Base-by-base conservation (phyloP, 2,329 filamentous ascomycete genomes). In the Septoria linicola region DNA sequence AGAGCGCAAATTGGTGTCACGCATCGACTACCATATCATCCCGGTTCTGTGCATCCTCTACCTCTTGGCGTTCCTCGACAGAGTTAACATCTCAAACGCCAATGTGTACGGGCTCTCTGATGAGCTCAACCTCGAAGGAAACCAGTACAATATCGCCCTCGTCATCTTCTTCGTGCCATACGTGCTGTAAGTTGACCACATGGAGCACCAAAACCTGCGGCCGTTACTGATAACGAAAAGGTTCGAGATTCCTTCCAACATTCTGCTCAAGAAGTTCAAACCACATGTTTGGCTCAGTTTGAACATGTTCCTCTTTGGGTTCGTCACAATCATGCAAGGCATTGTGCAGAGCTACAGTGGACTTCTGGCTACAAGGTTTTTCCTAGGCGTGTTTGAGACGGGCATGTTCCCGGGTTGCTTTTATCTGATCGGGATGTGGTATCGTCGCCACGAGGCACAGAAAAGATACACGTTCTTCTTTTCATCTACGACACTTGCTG, bases 391-490 rank as follows among this genome's bases (percentile, higher is more conserved):
- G 1, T 75, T 75, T 50, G 76, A 68, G 45, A 64, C 73, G 0
- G 75, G 75, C 48, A 76, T 78, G 75, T 88, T 88, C 59, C 85
- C 85, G 1, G 86, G 85, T 27, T 85, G 82, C 54, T 63, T 64
- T 45, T 62, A 63, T 27, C 51, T 61, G 4, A 59, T 59, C 7
- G 57, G 88, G 51, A 92, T 92, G 84, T 95, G 88, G 90, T 99
- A 97, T 63, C 84, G 85, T 53, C 83, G 92, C 53, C 77, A 77
- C 37, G 93, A 97, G 72, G 89, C 91, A 2, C 92, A 97, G 71
- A 89, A 89, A 64, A 84, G 93, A 23, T 96, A 91, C 72, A 88
- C 85, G 13, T 91, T 97, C 76, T 97, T 97, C 77, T 97, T 97
- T 76, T 84, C 81, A 64, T 88, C 80, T 21, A 91, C 88, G 0